Base-by-base conservation (phyloP, 1,139 yeast genomes). In the Pichia cactophila region DNA sequence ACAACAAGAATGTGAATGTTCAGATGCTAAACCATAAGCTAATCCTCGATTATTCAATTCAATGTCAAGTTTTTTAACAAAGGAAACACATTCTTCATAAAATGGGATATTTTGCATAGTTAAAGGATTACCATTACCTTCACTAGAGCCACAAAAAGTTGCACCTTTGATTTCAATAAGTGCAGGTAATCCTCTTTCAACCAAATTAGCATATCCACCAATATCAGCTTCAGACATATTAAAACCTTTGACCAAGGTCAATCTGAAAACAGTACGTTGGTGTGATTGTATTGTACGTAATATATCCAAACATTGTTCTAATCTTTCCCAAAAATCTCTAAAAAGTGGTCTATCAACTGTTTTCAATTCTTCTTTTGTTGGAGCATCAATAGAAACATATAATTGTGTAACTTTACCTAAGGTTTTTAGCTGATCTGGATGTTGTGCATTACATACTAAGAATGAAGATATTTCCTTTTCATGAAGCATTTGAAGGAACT, bases 21-120 rank as follows among this genome's bases (percentile, higher is more conserved):
- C 97, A 0, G 97, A 95, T 9, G 97, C 96, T 52, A 89, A 72
- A 45, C 82, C 94, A 61, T 90, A 89, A 36, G 73, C 74, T 39
- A 82, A 71, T 0, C 89, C 89, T 56, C 94, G 75, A 1, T 65
- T 59, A 48, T 74, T 70, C 53, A 89, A 73, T 57, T 82, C 88
- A 4, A 67, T 69, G 41, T 79, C 76, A 56, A 89, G 75, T 12
- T 70, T 72, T 48, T 72, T 74, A 4, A 88, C 96, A 64, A 89
- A 89, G 7, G 66, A 69, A 59, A 81, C 82, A 62, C 96, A 90
- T 64, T 89, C 97, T 56, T 87, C 95, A 63, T 89, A 89, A 62
- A 86, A 89, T 44, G 97, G 97, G 49, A 89, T 90, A 62, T 89
- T 89, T 65, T 88, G 92, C 97, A 89, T 89, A 4, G 97, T 88